Evolutionary conservation across 192 early-diverging fungal species (phyloP).

Genomic region (Funneliformis mosseae): DNA sequence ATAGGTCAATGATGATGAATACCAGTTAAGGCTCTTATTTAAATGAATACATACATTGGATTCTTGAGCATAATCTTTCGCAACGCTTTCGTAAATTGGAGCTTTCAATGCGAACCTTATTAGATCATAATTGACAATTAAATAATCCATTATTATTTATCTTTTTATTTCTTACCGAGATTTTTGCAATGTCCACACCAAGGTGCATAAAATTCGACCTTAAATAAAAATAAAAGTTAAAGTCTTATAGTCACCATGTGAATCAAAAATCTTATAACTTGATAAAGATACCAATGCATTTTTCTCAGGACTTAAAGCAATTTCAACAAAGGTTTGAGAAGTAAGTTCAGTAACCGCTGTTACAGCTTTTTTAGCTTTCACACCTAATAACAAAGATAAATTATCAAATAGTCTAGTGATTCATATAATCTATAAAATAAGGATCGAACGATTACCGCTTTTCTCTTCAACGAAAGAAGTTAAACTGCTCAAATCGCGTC

Average conservation of each 20-base stretch:
- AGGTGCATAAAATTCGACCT: constrained; percentile 87
- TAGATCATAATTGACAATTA: background rate
- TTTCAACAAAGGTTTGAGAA: constrained; percentile 72
- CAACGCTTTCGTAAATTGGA: constrained; percentile 91
- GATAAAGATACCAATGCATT: constrained; percentile 62
- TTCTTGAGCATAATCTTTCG: constrained; percentile 75
- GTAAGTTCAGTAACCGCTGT: constrained; percentile 72
- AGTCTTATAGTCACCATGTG: background rate
- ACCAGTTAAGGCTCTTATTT: background rate
- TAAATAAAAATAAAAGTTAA: background rate
- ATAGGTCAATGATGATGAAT: background rate
- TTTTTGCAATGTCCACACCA: constrained; percentile 88
- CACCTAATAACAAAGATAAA: constrained; percentile 36
- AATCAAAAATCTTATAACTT: background rate
- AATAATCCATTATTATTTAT: background rate
- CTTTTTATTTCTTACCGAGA: constrained; percentile 44
- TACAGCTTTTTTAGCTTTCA: constrained; percentile 68
- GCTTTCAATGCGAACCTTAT: constrained; percentile 48
- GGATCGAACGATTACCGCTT: constrained; percentile 55
- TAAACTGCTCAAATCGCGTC: constrained; percentile 83
- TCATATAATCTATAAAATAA: background rate
- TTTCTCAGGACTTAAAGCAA: constrained; percentile 71
- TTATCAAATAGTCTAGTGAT: too few species aligned
- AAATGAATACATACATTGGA: constrained; percentile 54
- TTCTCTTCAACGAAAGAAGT: constrained; percentile 78